Conservation (phyloP, 2,329 filamentous ascomycete genomes). For the Achaetomium macrosporum region DNA sequence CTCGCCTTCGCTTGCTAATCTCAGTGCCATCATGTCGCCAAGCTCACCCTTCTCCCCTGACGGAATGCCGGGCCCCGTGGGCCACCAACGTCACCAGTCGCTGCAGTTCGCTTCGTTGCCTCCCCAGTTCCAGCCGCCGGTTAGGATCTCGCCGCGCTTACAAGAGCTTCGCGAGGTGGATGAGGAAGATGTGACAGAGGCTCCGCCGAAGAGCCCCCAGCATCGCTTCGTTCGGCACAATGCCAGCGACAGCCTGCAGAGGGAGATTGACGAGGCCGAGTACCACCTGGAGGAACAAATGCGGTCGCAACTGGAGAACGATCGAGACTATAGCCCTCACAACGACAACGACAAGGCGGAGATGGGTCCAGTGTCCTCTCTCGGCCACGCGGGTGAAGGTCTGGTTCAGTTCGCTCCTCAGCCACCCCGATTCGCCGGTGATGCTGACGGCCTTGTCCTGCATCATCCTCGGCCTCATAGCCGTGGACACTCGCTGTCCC, state of each 20-base stretch:
- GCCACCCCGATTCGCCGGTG: conserved; percentile 47
- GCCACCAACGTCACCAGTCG: conserved; percentile 54
- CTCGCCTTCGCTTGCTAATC: conserved; percentile 57
- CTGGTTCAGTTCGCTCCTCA: conserved; percentile 44
- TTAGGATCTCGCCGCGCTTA: conserved; percentile 54
- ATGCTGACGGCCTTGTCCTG: conserved; percentile 50
- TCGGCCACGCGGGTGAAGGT: conserved; percentile 37
- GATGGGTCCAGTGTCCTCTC: conserved; percentile 21
- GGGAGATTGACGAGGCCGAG: conserved; percentile 78
- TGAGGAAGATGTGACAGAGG: conserved; percentile 52
- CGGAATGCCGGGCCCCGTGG: conserved; percentile 37
- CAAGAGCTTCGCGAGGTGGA: conserved; percentile 71
- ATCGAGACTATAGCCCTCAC: conserved; percentile 64
- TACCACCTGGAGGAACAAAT: conserved; percentile 79
- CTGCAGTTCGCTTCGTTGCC: conserved; percentile 52
- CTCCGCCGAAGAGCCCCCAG: conserved; percentile 45
- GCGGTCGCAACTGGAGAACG: conserved; percentile 70
- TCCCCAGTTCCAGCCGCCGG: conserved; percentile 48
- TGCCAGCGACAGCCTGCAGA: conserved; percentile 70
- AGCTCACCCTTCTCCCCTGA: conserved; percentile 57
- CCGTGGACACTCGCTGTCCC: conserved; percentile 64
- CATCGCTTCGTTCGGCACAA: conserved; percentile 57
- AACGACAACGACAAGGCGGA: conserved; percentile 36
- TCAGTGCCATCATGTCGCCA: conserved; percentile 56
- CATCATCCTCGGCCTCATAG: conserved; percentile 72